A percentile compares a stretch with the other conserved stretches of the same genome.
Conservation (phyloP, 2,329 filamentous ascomycete genomes). For the Plenodomus biglobosus region DNA sequence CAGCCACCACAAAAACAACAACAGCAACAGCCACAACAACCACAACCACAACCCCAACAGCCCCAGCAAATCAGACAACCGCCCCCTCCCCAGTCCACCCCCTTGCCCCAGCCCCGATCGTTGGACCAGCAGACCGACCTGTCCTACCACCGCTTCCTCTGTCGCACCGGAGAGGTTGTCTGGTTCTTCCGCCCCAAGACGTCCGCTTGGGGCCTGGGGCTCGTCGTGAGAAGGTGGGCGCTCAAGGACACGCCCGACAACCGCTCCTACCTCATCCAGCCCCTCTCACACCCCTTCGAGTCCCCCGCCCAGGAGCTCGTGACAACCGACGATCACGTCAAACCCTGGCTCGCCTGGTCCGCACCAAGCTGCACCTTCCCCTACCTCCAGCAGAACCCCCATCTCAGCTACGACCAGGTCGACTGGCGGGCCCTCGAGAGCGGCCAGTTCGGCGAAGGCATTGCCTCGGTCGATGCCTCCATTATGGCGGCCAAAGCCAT, state of each 20-base stretch:
- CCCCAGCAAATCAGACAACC: conserved; percentile 26
- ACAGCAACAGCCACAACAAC: conserved; percentile 16
- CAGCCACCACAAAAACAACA: conserved; percentile 2
- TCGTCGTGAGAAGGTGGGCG: conserved; percentile 52
- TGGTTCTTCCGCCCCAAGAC: conserved; percentile 56
- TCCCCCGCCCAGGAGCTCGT: conserved; percentile 48
- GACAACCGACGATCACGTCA: conserved; percentile 48
- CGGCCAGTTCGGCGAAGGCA: conserved; percentile 51
- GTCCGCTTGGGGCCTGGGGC: conserved; percentile 57
- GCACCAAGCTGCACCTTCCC: conserved; percentile 54
- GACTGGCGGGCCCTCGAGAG: conserved; percentile 53
- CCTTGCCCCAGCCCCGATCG: conserved; percentile 46
- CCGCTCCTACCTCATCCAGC: conserved; percentile 50
- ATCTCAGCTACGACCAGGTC: conserved; percentile 51
- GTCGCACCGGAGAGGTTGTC: conserved; percentile 57
- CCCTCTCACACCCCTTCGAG: conserved; percentile 51
- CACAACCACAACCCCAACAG: conserved; percentile 8
- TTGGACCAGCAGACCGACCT: conserved; percentile 55
- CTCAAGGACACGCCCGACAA: conserved; percentile 30
- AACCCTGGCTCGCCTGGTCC: conserved; percentile 62
- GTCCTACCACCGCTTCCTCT: conserved; percentile 53
- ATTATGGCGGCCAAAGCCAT: conserved; percentile 60
- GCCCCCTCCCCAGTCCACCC: conserved; percentile 34
- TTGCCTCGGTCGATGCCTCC: conserved; percentile 58
- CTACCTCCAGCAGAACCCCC: conserved; percentile 45